phyloP scores from a whole-genome alignment of 73 alveolate species.

The Effrenium voratum region DNA sequence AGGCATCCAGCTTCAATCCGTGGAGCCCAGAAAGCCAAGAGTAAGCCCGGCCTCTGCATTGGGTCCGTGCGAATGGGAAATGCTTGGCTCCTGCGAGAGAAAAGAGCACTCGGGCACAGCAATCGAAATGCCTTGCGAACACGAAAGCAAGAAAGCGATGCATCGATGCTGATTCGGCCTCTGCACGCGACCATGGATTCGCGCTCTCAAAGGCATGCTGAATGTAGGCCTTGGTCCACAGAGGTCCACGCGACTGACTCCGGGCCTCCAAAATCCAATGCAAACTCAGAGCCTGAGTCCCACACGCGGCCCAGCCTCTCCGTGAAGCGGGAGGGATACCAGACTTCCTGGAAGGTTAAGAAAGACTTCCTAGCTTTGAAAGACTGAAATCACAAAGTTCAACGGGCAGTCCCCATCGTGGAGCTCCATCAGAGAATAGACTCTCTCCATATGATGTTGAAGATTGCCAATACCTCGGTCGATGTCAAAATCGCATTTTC shows the following conservation, averaged over 20 bases:
- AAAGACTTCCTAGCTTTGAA: background rate
- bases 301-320: conserved; percentile 52
- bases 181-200: conserved; percentile 23
- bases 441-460: conserved; percentile 55
- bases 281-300: background rate
- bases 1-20: too few relatives aligned
- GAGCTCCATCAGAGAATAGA: conserved; percentile 36
- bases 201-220: conserved; percentile 53
- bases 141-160: too few relatives aligned
- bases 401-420: conserved; percentile 15
- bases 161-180: too few relatives aligned
- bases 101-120: too few relatives aligned
- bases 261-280: background rate
- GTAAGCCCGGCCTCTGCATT: too few relatives aligned
- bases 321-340: conserved; percentile 73
- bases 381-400: background rate
- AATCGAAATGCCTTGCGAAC: too few relatives aligned
- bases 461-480: conserved; percentile 29
- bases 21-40: too few relatives aligned
- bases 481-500: background rate
- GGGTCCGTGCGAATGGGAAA: too few relatives aligned
- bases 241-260: background rate
- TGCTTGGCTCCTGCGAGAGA: too few relatives aligned
- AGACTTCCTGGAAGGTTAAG: conserved; percentile 3
- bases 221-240: conserved; percentile 35